Evolutionary conservation across 2,329 filamentous ascomycete species (phyloP), one percentile per base, ranked within the genome.

Genomic region (Talaromyces islandicus): DNA sequence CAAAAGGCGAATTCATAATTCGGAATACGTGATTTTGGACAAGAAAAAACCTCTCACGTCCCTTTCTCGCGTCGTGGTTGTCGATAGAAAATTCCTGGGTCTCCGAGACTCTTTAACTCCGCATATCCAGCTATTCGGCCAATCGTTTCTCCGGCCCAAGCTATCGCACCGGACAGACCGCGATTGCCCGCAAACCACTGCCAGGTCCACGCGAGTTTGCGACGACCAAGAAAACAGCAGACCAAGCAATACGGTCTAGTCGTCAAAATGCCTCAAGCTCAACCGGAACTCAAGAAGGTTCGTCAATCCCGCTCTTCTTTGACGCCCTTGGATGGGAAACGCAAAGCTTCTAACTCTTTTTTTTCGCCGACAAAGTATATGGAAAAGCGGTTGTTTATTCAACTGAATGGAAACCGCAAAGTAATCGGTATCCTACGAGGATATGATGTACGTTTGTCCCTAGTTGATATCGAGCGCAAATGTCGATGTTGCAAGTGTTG

Each of bases 221-320:
- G 54, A 56, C 30, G 51, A 56, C 46, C 35, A 19, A 4, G n/a
- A n/a, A 59, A 56, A 70, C 69, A 67, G 59, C 65, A 63, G 66
- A 53, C 68, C 54, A 63, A 52, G 24, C 48, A 52, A 17, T 21
- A 17, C 24, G 48, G 48, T 57, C 61, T 62, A 64, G 54, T 65
- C 61, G 66, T 62, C 80, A 89, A 82, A 67, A 99, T 99, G 94
- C 91, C 94, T 80, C 93, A 95, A 87, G 92, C 94, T 75, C 94
- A 97, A 80, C 94, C 94, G 70, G 95, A 99, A 82, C 86, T 99
- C 65, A 99, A 97, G 81, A 99, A 97, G 87, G 94, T 95, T 79
- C 61, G 73, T 73, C 41, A 7, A 19, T 30, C 53, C 7, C 29
- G 17, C 29, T 35, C n/a, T n/a, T 55, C 30, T 52, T 35, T 48